Evolutionary conservation across 2,329 filamentous ascomycete genomes (phyloP), one percentile per base, ranked within the genome.

Genomic region (Rhinocladiella mackenziei): DNA sequence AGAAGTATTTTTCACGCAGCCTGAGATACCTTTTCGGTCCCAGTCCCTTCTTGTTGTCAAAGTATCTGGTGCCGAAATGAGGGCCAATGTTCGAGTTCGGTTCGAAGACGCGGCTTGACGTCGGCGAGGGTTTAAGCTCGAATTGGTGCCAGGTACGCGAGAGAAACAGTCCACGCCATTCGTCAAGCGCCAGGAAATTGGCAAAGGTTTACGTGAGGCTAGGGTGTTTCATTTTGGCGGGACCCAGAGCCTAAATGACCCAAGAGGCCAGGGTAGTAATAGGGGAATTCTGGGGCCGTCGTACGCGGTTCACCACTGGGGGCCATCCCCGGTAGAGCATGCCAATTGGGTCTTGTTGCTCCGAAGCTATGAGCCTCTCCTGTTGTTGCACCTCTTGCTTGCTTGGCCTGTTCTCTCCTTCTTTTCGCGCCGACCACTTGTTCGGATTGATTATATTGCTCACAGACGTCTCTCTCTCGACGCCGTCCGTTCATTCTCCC

Each of bases 81-180:
- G 38, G 31, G 29, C n/a, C 38, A 20, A 29, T 34, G 38, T 17
- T 32, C 36, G 40, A 30, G 31, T 34, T 28, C 26, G 48, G 38
- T n/a, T 47, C 48, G 26, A 39, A 37, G 13, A 25, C 43, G 50
- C 43, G 42, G 39, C 23, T 47, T 53, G 46, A 53, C 50, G 50
- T 53, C 38, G 45, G 39, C 42, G 39, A 32, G n/a, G 36, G 46
- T 29, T 33, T 53, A 49, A 53, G 50, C 33, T 50, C 36, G 7
- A 35, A 29, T 45, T 43, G 39, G 46, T 43, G 50, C 43, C 50
- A 53, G 50, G 50, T 53, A 53, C 50, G 42, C 50, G 50, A 47
- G 14, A 33, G 26, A 23, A 43, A 30, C 45, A 25, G 19, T 13
- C 23, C 8, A 35, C 28, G 22, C 33, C 28, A 53, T 53, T 53